Percentiles rank a stretch among this genome's conserved stretches.
Conservation (phyloP, 345 rosid species). For the Pistacia integerrima region DNA sequence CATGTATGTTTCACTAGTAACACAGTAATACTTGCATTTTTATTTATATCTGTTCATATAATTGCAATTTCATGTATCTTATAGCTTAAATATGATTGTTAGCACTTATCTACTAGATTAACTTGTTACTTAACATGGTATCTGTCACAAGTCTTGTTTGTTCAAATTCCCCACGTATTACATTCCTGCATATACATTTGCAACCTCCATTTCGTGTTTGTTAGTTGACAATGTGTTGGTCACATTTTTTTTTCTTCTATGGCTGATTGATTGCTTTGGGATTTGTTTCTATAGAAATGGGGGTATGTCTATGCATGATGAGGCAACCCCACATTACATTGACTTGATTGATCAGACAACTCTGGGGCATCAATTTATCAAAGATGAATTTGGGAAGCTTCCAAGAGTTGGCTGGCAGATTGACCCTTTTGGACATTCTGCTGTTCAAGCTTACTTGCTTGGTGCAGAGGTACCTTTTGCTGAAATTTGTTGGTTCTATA, state of each 20-base stretch:
- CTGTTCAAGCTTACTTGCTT: conserved; percentile 91
- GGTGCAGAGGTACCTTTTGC: conserved; percentile 75
- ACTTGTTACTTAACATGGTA: no score
- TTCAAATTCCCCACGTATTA: no score
- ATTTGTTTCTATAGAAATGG: conserved; percentile 63
- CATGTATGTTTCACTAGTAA: conserved; percentile 49
- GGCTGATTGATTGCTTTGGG: not conserved
- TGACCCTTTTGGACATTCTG: conserved; percentile 96
- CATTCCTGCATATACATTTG: no score
- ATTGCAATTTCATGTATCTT: not conserved
- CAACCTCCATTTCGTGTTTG: no score
- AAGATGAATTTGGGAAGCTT: conserved; percentile 70
- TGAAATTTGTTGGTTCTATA: conserved; percentile 8
- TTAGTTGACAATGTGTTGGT: not conserved
- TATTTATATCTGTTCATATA: not conserved
- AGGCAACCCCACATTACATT: conserved; percentile 87
- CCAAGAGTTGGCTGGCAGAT: conserved; percentile 99
- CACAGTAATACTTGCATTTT: not conserved
- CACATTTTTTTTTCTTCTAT: not conserved
- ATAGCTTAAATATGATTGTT: no score
- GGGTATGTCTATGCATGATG: conserved; percentile 95
- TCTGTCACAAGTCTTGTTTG: no score
- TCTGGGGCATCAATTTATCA: conserved; percentile 79
- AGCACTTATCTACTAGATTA: no score
- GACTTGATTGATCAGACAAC: conserved; percentile 98